Evolutionary conservation across 371 early-diverging fungal species (phyloP), one percentile per base, ranked within the genome.

Genomic region (Batkoa obscura): DNA sequence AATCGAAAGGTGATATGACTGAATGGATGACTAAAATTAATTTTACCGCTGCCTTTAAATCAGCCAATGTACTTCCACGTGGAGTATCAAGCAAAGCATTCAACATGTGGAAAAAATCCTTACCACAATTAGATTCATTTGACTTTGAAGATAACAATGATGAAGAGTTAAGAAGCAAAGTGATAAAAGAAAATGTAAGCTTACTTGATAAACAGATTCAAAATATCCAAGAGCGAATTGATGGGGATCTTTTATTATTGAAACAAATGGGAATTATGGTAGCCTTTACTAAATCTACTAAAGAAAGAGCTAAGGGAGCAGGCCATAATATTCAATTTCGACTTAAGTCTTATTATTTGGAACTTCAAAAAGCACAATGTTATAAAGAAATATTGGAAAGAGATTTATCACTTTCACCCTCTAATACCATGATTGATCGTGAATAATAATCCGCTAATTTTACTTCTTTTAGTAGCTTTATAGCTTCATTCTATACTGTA

Each of bases 1-100:
- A 76, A 9, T 65, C 65, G 49, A 77, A 81, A 62, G 70, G 68
- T 36, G 81, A 82, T 6, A 76, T 85, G 71, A 78, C 80, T 32
- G 83, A 86, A 56, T 87, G 88, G 88, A 83, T 87, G 74, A 63
- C 72, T 32, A 78, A 79, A 49, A 78, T 87, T 53, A 87, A 87
- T 65, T 84, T 83, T 61, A 83, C 84, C 0, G 79, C 85, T 2
- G 73, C 83, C 0, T 72, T 81, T 61, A 86, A 84, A 59, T 75
- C 81, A 3, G 72, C 72, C 10, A 80, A 74, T 3, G 68, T 79
- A 0, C 71, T 74, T 30, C 63, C 80, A 15, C 66, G 78, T 43
- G 17, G 30, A 3, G 43, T 48, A 12, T 15, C 31, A 32, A n/a
- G 13, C 13, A 17, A 55, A 8, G 63, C 63, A 0, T 64, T 15